Evolutionary conservation across 2,329 filamentous ascomycete species (phyloP).

Genomic region (Aspergillus flavus): DNA sequence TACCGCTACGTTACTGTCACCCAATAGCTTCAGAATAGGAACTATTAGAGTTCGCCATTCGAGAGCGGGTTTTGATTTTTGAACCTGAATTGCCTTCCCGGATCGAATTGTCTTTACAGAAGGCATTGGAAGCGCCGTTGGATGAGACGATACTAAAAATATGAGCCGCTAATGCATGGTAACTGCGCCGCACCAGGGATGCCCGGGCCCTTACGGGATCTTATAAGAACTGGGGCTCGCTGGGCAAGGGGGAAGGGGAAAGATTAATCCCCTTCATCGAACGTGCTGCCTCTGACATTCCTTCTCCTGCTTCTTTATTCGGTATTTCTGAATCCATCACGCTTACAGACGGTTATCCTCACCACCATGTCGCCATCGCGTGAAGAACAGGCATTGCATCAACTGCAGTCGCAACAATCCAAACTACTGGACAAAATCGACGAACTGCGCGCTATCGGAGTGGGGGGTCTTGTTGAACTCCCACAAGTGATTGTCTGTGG

Average conservation of each 20-base stretch:
- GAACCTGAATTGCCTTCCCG: too few relatives aligned
- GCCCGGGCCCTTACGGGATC: not conserved
- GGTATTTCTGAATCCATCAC: not conserved
- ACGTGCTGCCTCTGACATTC: too few relatives aligned
- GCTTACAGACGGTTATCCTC: not conserved
- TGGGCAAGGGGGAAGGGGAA: too few relatives aligned
- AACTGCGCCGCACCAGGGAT: not conserved
- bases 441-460: slow-evolving; percentile 53
- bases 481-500: slow-evolving; percentile 63
- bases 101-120: too few relatives aligned
- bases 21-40: too few relatives aligned
- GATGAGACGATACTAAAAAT: not conserved
- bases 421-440: slow-evolving; percentile 59
- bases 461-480: slow-evolving; percentile 51
- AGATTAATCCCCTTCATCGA: too few relatives aligned
- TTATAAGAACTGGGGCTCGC: too few relatives aligned
- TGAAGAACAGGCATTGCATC: slow-evolving; percentile 16
- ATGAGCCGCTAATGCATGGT: not conserved
- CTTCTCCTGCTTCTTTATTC: not conserved
- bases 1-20: too few relatives aligned
- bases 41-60: too few relatives aligned
- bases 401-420: slow-evolving; percentile 35
- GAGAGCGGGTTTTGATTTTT: too few relatives aligned
- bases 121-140: not conserved
- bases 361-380: not conserved